Evolutionary conservation across 2,329 filamentous ascomycete genomes (phyloP), one percentile per base, ranked within the genome.

Genomic region (Fusarium metavorans): DNA sequence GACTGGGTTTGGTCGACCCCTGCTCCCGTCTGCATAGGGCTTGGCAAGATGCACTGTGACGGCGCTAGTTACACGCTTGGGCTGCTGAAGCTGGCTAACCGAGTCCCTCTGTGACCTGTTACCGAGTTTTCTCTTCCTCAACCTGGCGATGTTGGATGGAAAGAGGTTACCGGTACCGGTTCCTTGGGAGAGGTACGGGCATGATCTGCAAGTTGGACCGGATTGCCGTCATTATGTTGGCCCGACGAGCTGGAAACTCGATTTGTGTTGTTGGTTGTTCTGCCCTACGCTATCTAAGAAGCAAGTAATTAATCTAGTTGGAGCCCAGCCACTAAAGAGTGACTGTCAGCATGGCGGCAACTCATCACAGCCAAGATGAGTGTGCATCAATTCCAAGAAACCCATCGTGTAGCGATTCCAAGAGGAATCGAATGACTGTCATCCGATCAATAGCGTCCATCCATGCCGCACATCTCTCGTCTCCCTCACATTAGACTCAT

Each of bases 31-130:
- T 45, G 27, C 16, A 48, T n/a, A 54, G 37, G 32, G 56, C 50
- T 67, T 68, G 67, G 63, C 59, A 50, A 37, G 69, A 74, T 78
- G 77, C 77, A 72, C 70, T 77, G 77, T 79, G 77, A 79, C 72
- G 68, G 71, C 76, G 75, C 77, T 79, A 79, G 70, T 39, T 35
- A 67, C 25, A 62, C 27, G 61, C 56, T 61, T 50, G 41, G n/a
- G 45, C 45, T 32, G 39, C 57, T 20, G 61, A 18, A 43, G 39
- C 37, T 37, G 32, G 45, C 23, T 35, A 35, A 43, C 54, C 35
- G 41, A 23, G 41, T 43, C 59, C 39, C 34, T 58, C 20, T 41
- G 50, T 69, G 66, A 72, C 63, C 48, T 39, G 70, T 66, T 66
- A 61, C 35, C 20, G 62, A 64, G 52, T 18, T 43, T 52, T 52